Percentiles rank a stretch among this genome's conserved stretches.
These are phyloP conservation scores for Fonsecaea erecta DNA, from an alignment of 2,329 filamentous ascomycete genomes.

Conservation along the genomic window DNA sequence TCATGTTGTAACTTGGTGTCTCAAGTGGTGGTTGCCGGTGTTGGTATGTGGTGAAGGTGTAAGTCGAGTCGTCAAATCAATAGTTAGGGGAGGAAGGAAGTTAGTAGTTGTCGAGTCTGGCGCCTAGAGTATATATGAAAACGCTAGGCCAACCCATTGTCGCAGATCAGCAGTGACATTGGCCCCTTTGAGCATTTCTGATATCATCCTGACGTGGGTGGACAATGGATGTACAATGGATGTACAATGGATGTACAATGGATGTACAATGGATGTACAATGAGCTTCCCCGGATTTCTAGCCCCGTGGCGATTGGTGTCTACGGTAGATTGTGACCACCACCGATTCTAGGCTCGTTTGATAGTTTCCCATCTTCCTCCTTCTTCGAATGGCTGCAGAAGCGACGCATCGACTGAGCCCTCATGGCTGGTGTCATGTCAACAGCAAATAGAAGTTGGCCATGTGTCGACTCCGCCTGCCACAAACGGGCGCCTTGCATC, in stretches of 20 bases:
- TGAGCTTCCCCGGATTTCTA: not conserved
- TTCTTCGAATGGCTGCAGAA: not conserved
- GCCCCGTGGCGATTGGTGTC: too few species aligned
- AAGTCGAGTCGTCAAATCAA: not conserved
- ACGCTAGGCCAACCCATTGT: not conserved
- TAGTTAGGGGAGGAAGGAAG: too few species aligned
- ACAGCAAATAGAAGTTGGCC: not conserved
- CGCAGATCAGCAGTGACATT: not conserved
- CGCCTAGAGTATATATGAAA: constrained; percentile 3
- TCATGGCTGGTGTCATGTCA: not conserved
- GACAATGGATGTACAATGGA: too few species aligned
- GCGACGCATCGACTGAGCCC: too few species aligned
- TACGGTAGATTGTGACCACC: too few species aligned
- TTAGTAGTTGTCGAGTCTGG: too few species aligned
- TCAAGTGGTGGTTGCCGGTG: not conserved
- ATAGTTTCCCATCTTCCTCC: too few species aligned
- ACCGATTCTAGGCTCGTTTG: too few species aligned
- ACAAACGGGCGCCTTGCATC: not conserved
- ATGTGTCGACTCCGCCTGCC: not conserved
- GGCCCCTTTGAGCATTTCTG: not conserved
- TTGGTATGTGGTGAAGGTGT: not conserved
- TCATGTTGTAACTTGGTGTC: too few species aligned
- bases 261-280: too few species aligned
- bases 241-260: too few species aligned
- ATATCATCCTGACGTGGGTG: constrained; percentile 5